Evolutionary conservation across 2,329 filamentous ascomycete species (phyloP), one percentile per base, ranked within the genome.

Genomic region (Trichophyton schoenleinii): DNA sequence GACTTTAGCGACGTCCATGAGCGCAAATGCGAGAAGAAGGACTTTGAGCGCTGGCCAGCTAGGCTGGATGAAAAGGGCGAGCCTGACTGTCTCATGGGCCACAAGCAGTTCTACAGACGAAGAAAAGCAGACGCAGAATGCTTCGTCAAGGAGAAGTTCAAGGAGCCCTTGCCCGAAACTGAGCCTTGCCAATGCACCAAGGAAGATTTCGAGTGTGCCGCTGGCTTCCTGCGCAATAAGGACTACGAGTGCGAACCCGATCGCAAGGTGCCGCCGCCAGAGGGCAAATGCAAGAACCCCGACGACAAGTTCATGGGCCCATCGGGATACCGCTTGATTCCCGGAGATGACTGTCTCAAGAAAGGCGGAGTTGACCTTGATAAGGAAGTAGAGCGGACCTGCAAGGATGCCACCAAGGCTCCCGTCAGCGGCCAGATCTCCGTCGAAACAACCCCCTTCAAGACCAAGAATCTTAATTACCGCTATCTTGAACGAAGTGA

Each of bases 181-280:
- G 83, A 89, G 67, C 75, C 84, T 55, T 99, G 94, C 78, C 84
- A 89, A 46, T 99, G 94, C 74, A 85, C 86, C 0, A 83, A 87
- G 62, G 78, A 80, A 38, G 95, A 99, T 72, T 99, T 95, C 71
- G 94, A 99, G 75, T 99, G 94, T 72, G 92, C 97, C 71, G 96
- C 88, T 79, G 95, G 95, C 73, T 97, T 96, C 71, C 80, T 80
- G 41, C 78, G 83, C 2, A 84, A 92, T 64, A 80, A 82, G 59
- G 83, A 82, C 58, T 55, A 20, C 34, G 80, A 86, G 64, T 97
- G 94, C 71, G 79, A 84, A 25, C 80, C 82, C 6, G 82, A 80
- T 28, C 85, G 83, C 0, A 77, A 82, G 2, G 72, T 95, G 49
- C 72, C 79, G 1, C 77, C 84, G 1, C 91, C 91, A 0, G 81